phyloP scores from a whole-genome alignment of 2,329 filamentous ascomycete genomes.

The Penicillium polonicum region DNA sequence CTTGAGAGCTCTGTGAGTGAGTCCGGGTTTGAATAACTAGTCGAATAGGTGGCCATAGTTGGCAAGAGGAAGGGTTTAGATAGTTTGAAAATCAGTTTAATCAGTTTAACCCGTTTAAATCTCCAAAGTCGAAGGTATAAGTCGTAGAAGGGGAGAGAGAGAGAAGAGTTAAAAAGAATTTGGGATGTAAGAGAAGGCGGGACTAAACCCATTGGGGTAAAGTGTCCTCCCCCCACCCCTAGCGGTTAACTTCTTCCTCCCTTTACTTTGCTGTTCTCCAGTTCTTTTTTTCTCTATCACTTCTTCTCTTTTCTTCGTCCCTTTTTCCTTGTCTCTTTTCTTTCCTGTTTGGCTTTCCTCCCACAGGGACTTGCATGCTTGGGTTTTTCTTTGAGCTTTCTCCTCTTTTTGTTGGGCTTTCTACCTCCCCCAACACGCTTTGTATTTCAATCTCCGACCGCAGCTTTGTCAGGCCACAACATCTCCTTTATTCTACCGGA shows the following conservation, averaged over 20 bases:
- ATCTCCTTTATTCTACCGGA: neutral
- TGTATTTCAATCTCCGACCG: conserved; percentile 12
- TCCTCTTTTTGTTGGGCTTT: conserved; percentile 11
- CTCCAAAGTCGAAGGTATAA: neutral
- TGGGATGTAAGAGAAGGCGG: conserved; percentile 1
- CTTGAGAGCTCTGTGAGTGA: conserved; percentile 11
- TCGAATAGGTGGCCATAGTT: conserved; percentile 1
- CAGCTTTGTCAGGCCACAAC: conserved; percentile 4
- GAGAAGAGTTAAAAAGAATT: neutral
- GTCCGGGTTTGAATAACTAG: conserved; percentile 9
- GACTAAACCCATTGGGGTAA: conserved; percentile 24
- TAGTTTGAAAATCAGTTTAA: too few species aligned
- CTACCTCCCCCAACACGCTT: conserved; percentile 6
- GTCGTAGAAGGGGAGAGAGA: neutral
- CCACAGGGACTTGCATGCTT: conserved; percentile 17
- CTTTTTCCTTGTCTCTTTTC: conserved; percentile 25
- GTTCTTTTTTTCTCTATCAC: conserved; percentile 17
- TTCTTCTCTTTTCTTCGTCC: conserved; percentile 11
- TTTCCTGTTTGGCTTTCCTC: conserved; percentile 26
- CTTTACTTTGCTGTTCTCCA: conserved; percentile 22
- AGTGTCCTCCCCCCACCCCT: conserved; percentile 22
- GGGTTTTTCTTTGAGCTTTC: conserved; percentile 10
- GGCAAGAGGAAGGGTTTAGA: too few species aligned
- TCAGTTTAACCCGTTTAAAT: too few species aligned
- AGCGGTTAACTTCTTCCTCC: conserved; percentile 23